phyloP scores from a whole-genome alignment of 192 early-diverging fungal genomes.

The Borealophlyctis nickersoniae region DNA sequence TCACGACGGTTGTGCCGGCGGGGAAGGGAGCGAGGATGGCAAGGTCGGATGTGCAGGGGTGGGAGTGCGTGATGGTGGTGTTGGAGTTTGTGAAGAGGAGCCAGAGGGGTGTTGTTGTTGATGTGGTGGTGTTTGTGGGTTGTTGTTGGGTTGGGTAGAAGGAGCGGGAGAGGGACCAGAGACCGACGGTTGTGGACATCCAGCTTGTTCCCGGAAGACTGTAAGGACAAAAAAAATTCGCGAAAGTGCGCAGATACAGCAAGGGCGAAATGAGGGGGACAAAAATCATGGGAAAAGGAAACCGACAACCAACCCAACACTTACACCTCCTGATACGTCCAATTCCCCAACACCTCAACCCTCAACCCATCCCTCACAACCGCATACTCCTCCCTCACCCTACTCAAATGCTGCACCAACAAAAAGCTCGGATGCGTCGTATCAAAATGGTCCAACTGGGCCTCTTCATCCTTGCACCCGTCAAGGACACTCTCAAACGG shows the following conservation, averaged over 20 bases:
- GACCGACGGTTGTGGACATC: neutral
- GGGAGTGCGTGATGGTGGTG: neutral
- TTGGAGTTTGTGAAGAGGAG: constrained; percentile 8
- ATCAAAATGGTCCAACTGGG: constrained; percentile 7
- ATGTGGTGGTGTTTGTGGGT: neutral
- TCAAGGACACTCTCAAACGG: neutral
- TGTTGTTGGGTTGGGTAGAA: neutral
- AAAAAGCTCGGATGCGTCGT: neutral
- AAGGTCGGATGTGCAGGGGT: neutral
- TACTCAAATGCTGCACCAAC: neutral
- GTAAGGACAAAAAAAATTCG: no score
- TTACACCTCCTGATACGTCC: neutral
- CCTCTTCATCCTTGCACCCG: constrained; percentile 1
- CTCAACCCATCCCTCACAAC: constrained; percentile 3
- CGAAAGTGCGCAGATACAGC: no score
- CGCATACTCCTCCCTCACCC: neutral
- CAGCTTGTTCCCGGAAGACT: neutral
- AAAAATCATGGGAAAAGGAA: no score
- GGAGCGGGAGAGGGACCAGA: neutral
- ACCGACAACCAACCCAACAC: no score
- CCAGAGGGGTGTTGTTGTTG: constrained; percentile 3
- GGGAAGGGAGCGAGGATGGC: constrained; percentile 6
- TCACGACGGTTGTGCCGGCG: neutral
- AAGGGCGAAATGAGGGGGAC: no score
- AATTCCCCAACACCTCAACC: neutral